Conservation (phyloP, 2,329 filamentous ascomycete genomes). For the Venturia nashicola region DNA sequence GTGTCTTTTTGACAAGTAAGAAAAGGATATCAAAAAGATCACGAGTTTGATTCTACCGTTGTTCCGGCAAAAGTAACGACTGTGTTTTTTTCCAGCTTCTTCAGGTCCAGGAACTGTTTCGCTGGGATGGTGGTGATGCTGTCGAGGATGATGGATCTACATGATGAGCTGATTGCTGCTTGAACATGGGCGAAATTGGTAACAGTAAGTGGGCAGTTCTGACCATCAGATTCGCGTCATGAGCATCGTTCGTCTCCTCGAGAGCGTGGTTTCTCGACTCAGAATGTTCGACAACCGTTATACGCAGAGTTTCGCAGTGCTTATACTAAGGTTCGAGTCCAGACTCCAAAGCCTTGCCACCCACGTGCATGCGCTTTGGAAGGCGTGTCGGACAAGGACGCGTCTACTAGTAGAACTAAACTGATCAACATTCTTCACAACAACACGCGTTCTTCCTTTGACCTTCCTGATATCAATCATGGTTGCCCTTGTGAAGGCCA, state of each 20-base stretch:
- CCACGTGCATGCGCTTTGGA: not conserved
- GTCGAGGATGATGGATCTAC: slow-evolving; percentile 26
- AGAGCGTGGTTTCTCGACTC: too few species aligned
- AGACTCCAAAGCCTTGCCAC: not conserved
- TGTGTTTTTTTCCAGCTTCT: slow-evolving; percentile 21
- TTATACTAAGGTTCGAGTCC: not conserved
- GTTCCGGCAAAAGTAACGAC: slow-evolving; percentile 16
- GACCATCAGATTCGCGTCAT: too few species aligned
- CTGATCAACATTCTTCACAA: not conserved
- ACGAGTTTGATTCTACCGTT: not conserved
- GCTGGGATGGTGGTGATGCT: slow-evolving; percentile 24
- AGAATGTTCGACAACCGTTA: too few species aligned
- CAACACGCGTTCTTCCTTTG: not conserved
- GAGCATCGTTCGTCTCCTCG: too few species aligned
- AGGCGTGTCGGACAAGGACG: not conserved
- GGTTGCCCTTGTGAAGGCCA: slow-evolving; percentile 5
- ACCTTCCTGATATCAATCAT: not conserved
- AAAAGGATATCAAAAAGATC: too few species aligned
- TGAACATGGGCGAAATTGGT: not conserved
- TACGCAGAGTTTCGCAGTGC: too few species aligned
- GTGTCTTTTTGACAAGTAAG: not conserved
- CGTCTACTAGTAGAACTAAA: too few species aligned
- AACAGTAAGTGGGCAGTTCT: not conserved
- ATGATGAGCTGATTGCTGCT: slow-evolving; percentile 12
- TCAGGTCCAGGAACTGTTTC: slow-evolving; percentile 25